Evolutionary conservation across 1,284 basidiomycete species (phyloP).

Genomic region (Cystobasidium pallidum): DNA sequence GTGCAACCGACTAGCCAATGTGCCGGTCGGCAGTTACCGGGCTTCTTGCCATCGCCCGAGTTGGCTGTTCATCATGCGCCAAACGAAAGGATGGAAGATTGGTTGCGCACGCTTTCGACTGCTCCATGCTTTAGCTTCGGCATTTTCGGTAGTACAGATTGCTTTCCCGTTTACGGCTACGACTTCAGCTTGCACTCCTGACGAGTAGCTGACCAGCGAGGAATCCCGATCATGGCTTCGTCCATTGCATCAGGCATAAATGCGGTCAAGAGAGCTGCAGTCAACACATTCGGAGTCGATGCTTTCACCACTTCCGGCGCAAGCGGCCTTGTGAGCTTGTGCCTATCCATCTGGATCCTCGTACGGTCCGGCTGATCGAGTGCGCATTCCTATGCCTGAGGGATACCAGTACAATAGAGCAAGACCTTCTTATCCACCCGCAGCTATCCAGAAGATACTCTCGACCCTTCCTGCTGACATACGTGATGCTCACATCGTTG

Average conservation of each 20-base stretch:
- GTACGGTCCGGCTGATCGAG: neutral
- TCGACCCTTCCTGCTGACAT: slow-evolving; percentile 45
- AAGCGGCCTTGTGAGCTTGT: slow-evolving; percentile 31
- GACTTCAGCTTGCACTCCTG: too few relatives aligned
- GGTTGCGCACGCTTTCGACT: too few relatives aligned
- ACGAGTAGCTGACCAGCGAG: neutral
- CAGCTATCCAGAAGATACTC: slow-evolving; percentile 54
- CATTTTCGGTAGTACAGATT: too few relatives aligned
- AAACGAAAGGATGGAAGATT: neutral
- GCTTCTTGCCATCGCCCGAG: neutral
- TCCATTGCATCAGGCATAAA: slow-evolving; percentile 7
- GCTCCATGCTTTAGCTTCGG: too few relatives aligned
- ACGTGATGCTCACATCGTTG: slow-evolving; percentile 20
- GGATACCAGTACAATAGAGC: slow-evolving; percentile 58
- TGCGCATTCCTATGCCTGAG: too few relatives aligned
- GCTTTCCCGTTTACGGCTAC: too few relatives aligned
- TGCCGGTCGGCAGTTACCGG: too few relatives aligned
- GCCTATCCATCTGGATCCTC: neutral
- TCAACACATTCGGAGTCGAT: slow-evolving; percentile 38
- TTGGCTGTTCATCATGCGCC: neutral
- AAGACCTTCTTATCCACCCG: slow-evolving; percentile 58
- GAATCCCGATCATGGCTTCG: neutral
- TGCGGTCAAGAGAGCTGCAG: slow-evolving; percentile 17
- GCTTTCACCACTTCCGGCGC: slow-evolving; percentile 34
- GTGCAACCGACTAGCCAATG: too few relatives aligned